phyloP scores from a whole-genome alignment of 805 yeast species.

The Barnettozyma populi region DNA sequence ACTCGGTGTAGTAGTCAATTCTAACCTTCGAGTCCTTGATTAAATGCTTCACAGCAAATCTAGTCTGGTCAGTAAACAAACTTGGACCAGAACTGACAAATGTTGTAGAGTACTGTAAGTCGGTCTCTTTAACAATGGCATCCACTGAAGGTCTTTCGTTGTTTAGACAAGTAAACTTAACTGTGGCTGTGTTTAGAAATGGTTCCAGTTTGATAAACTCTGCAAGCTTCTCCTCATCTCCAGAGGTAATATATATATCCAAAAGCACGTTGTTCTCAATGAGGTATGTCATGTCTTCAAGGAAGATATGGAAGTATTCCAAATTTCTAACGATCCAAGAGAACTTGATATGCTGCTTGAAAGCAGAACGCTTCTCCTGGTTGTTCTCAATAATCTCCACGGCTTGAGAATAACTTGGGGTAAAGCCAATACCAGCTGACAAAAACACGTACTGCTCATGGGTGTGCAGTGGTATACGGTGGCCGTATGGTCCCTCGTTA shows the following conservation, averaged over 20 bases:
- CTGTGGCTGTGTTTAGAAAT: not conserved
- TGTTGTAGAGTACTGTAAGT: slow-evolving; percentile 37
- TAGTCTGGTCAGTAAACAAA: slow-evolving; percentile 48
- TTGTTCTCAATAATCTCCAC: slow-evolving; percentile 22
- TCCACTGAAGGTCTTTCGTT: slow-evolving; percentile 14
- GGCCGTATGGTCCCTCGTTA: slow-evolving; percentile 63
- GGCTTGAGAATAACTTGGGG: slow-evolving; percentile 43
- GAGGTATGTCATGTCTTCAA: slow-evolving; percentile 37
- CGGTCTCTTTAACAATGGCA: slow-evolving; percentile 11
- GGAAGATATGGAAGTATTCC: slow-evolving; percentile 43
- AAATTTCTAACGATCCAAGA: slow-evolving; percentile 60
- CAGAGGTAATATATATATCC: slow-evolving; percentile 15
- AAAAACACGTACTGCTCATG: slow-evolving; percentile 36
- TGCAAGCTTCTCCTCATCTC: slow-evolving; percentile 3
- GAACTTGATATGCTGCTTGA: slow-evolving; percentile 35
- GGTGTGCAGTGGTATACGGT: slow-evolving; percentile 32
- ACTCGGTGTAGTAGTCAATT: slow-evolving; percentile 30
- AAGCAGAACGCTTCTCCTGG: not conserved
- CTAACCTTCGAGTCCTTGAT: slow-evolving; percentile 26
- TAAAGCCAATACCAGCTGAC: slow-evolving; percentile 49
- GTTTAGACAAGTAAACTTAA: slow-evolving; percentile 3
- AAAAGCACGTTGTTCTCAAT: slow-evolving; percentile 21
- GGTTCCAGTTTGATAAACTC: slow-evolving; percentile 2
- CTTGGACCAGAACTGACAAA: slow-evolving; percentile 63
- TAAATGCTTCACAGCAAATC: slow-evolving; percentile 41